Conservation (phyloP, 139 green algal species). For the Chlamydomonas eustigma region DNA sequence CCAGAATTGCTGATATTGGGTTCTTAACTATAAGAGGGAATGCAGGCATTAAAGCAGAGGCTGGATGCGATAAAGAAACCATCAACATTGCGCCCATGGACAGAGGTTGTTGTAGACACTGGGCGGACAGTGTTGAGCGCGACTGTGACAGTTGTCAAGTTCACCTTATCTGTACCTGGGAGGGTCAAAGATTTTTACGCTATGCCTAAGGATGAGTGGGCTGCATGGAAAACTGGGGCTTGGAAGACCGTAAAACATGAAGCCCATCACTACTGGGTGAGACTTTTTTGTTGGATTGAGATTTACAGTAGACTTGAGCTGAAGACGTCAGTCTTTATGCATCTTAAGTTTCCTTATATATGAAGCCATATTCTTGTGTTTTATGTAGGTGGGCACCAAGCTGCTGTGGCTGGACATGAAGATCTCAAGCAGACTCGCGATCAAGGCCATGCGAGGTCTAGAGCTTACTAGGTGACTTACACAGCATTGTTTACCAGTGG, state of each 20-base stretch:
- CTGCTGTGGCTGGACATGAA: slow-evolving; percentile 85
- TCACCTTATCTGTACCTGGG: slow-evolving; percentile 45
- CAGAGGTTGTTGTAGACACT: neutral
- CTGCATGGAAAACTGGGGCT: slow-evolving; percentile 34
- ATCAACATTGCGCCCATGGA: slow-evolving; percentile 15
- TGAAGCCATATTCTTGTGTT: too few relatives aligned
- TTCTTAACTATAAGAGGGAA: too few relatives aligned
- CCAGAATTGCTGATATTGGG: too few relatives aligned
- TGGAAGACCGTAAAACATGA: slow-evolving; percentile 84
- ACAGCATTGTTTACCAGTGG: too few relatives aligned
- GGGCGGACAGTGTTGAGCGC: neutral
- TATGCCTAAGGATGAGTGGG: slow-evolving; percentile 61
- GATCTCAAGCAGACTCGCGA: slow-evolving; percentile 69
- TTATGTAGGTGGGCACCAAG: slow-evolving; percentile 79
- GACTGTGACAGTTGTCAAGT: slow-evolving; percentile 27
- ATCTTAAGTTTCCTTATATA: too few relatives aligned
- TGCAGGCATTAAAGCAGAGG: slow-evolving; percentile 1
- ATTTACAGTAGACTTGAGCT: too few relatives aligned
- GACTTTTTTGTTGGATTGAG: too few relatives aligned
- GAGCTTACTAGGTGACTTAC: slow-evolving; percentile 54
- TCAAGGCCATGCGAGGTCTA: slow-evolving; percentile 63
- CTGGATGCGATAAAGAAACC: slow-evolving; percentile 24
- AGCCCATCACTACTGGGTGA: slow-evolving; percentile 90
- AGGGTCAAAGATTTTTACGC: slow-evolving; percentile 34
- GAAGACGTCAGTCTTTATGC: too few relatives aligned